Base-by-base conservation (phyloP, 176 grass and related monocot species). In the Zoysia japonica region DNA sequence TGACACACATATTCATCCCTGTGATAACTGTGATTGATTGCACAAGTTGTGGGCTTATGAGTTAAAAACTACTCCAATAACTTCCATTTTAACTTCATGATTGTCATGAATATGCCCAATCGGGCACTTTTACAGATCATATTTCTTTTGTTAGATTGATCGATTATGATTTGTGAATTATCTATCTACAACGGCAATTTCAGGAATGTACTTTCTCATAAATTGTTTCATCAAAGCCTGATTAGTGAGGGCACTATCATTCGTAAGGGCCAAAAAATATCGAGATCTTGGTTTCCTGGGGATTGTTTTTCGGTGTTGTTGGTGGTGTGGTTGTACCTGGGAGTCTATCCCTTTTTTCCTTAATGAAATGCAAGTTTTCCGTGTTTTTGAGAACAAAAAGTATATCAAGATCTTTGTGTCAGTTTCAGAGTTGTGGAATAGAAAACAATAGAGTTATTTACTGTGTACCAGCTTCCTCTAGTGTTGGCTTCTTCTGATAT, bases 11-110 rank as follows among this genome's bases (percentile, higher is more conserved):
- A 61, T 61, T 7, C 35, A 60, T 44, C 43, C 5, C 57, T 40
- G 43, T 60, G 15, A 61, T 65, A 17, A 10, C 65, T 74, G 43
- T 75, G 50, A 68, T 62, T 69, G 43, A 68, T 2, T 45, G n/a
- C 45, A 50, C 14, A 35, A 52, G 6, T 49, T 54, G 13, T 61
- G 14, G 49, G 0, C 12, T 52, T 52, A 52, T 52, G 49, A 52
- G 49, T 52, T 52, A 14, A 52, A 2, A 52, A 17, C 53, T 55
- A 16, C 53, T 55, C 15, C 53, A 55, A 16, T 13, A 17, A 55
- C 15, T 55, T 55, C 53, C 53, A n/a, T 55, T n/a, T 55, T 17
- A 55, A 48, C 4, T 9, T 48, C n/a, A 55, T 55, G 4, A 7
- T 55, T 17, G 5, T 55, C n/a, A 17, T 55, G 15, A 55, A 6